A percentile compares a stretch with the other conserved stretches of the same genome.
phyloP scores from a whole-genome alignment of 148 eudicot species.

The Talinum fruticosum region DNA sequence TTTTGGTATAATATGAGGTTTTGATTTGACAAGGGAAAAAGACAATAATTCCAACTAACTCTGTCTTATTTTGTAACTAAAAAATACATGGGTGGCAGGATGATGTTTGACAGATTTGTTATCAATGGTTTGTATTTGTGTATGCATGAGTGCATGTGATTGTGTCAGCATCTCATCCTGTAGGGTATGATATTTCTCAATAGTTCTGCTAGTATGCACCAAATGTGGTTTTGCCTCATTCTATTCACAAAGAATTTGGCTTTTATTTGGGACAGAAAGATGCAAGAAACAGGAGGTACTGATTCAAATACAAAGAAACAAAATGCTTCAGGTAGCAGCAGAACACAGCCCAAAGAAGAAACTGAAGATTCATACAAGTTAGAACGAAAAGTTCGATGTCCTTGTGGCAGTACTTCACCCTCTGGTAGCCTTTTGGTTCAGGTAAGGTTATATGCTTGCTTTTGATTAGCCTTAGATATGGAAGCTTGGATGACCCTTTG shows the following conservation, averaged over 20 bases:
- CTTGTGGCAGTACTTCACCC: conserved; percentile 33
- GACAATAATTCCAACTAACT: background rate
- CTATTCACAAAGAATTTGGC: background rate
- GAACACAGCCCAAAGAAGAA: conserved; percentile 38
- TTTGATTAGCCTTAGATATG: conserved; percentile 36
- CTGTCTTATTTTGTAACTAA: background rate
- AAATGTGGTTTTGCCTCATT: background rate
- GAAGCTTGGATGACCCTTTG: background rate
- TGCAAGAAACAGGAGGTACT: conserved; percentile 29
- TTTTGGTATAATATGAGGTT: background rate
- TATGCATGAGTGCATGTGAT: background rate
- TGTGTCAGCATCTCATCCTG: background rate
- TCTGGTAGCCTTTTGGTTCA: conserved; percentile 25
- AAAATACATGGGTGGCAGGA: background rate
- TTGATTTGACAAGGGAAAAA: background rate
- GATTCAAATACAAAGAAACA: conserved; percentile 38
- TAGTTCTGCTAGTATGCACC: background rate
- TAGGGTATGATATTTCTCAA: background rate
- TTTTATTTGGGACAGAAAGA: conserved; percentile 28
- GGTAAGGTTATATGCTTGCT: conserved; percentile 24
- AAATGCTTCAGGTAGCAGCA: conserved; percentile 33
- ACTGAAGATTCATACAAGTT: conserved; percentile 24
- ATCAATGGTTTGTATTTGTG: background rate
- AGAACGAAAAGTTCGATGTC: conserved; percentile 33
- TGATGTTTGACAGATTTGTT: background rate